Conservation (phyloP, 768 basidiomycete species). For the Xerocomellus intermedius region DNA sequence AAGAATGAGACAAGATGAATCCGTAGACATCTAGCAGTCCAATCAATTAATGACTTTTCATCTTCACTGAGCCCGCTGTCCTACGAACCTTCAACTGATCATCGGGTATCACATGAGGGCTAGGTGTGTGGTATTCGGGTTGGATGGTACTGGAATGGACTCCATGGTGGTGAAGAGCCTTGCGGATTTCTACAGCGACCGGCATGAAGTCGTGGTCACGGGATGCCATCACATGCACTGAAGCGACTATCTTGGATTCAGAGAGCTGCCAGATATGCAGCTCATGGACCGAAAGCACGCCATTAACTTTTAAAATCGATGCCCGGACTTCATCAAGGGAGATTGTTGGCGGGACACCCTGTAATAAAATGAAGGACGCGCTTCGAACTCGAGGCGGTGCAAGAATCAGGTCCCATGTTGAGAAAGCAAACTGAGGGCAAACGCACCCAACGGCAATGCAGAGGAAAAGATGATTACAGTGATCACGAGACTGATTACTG, state of each 20-base stretch:
- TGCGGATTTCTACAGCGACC: constrained; percentile 79
- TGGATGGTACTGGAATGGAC: constrained; percentile 96
- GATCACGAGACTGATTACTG: constrained; percentile 89
- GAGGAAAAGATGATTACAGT: constrained; percentile 96
- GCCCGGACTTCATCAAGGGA: constrained; percentile 85
- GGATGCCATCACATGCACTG: constrained; percentile 89
- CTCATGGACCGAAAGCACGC: constrained; percentile 84
- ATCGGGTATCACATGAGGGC: constrained; percentile 37
- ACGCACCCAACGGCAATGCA: constrained; percentile 81
- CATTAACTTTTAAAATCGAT: constrained; percentile 79
- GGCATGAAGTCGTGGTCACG: constrained; percentile 88
- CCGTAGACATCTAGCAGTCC: constrained; percentile 42
- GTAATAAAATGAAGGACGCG: constrained; percentile 91
- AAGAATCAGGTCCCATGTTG: constrained; percentile 3
- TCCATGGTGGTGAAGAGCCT: constrained; percentile 82
- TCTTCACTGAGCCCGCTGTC: background rate
- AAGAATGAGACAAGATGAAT: constrained; percentile 65
- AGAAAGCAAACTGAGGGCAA: background rate
- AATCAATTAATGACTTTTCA: constrained; percentile 2
- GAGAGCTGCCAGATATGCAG: constrained; percentile 98
- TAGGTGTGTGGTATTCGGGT: constrained; percentile 67
- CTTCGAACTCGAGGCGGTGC: constrained; percentile 58
- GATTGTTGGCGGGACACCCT: constrained; percentile 88
- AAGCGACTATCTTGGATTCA: constrained; percentile 92
- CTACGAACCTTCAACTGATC: constrained; percentile 48